Evolutionary conservation across 495 filamentous ascomycete species (phyloP).

Genomic region (Penicillium antarcticum): DNA sequence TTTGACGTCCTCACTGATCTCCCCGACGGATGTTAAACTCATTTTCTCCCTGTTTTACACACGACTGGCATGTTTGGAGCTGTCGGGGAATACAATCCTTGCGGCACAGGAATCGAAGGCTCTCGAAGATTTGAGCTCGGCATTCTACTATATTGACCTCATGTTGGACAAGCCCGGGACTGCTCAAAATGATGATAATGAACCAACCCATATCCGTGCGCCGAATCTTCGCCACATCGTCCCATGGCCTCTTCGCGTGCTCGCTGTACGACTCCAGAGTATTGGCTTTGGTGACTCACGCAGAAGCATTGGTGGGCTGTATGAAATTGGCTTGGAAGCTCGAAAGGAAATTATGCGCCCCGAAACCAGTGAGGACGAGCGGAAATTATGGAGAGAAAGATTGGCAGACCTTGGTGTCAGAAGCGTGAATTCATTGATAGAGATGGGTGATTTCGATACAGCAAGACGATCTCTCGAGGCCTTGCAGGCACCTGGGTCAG

Average conservation of each 20-base stretch:
- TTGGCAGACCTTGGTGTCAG: slow-evolving; percentile 72
- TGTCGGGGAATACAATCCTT: slow-evolving; percentile 64
- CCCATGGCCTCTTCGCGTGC: slow-evolving; percentile 82
- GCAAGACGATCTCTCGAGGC: slow-evolving; percentile 64
- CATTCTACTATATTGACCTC: slow-evolving; percentile 60
- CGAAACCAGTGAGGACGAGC: slow-evolving; percentile 29
- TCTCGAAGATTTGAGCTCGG: slow-evolving; percentile 73
- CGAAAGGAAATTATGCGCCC: slow-evolving; percentile 48
- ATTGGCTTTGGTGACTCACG: slow-evolving; percentile 79
- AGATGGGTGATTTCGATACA: slow-evolving; percentile 84
- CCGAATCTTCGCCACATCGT: slow-evolving; percentile 53
- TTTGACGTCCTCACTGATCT: slow-evolving; percentile 42
- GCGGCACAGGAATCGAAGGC: slow-evolving; percentile 84
- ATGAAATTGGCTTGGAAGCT: slow-evolving; percentile 79
- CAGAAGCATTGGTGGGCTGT: slow-evolving; percentile 82
- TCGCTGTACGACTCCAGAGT: slow-evolving; percentile 78
- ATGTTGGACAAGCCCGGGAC: slow-evolving; percentile 14
- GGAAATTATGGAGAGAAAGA: slow-evolving; percentile 62
- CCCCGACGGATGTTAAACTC: slow-evolving; percentile 52
- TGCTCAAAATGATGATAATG: slow-evolving; percentile 35
- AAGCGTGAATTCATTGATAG: slow-evolving; percentile 76
- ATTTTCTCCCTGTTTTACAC: slow-evolving; percentile 81
- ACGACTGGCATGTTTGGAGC: slow-evolving; percentile 76
- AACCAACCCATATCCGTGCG: slow-evolving; percentile 30
- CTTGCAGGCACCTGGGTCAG: slow-evolving; percentile 34